phyloP scores from a whole-genome alignment of 139 green algal genomes.

The Haematococcus sp. region DNA sequence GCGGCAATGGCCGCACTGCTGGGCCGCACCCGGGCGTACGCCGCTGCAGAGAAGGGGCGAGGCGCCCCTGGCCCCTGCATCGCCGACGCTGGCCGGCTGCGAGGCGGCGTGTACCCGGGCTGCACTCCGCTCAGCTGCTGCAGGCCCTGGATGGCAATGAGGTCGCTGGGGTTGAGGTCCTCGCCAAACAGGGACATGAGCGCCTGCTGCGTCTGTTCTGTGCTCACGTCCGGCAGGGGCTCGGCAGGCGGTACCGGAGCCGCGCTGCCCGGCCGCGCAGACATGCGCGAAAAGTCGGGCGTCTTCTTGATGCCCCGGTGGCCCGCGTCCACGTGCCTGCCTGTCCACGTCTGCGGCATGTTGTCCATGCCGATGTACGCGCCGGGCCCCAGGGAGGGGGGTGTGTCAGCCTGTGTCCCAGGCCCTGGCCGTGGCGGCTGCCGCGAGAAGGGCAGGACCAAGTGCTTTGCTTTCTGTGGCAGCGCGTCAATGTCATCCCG shows the following conservation, averaged over 20 bases:
- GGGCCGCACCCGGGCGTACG: not conserved
- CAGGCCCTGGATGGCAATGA: not conserved
- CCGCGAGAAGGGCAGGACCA: not conserved
- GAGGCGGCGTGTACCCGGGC: not conserved
- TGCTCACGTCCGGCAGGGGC: no score
- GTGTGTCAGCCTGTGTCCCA: not conserved
- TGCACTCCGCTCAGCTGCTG: not conserved
- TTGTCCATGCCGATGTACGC: not conserved
- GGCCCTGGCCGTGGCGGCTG: not conserved
- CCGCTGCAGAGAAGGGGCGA: not conserved
- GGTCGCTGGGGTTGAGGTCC: not conserved
- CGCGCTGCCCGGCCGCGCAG: constrained; percentile 1
- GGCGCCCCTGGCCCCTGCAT: not conserved
- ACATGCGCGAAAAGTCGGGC: constrained; percentile 1
- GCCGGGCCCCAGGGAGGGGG: not conserved
- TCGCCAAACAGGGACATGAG: not conserved
- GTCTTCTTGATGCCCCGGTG: not conserved
- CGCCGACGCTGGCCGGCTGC: no score
- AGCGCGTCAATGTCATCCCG: not conserved
- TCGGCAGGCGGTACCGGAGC: not conserved
- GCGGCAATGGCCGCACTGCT: not conserved
- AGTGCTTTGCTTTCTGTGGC: not conserved
- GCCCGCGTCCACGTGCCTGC: constrained; percentile 4
- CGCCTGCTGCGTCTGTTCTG: not conserved
- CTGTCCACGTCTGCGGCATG: not conserved